Conservation (phyloP, 1,284 basidiomycete genomes). For the Cystobasidiaceae sp. region DNA sequence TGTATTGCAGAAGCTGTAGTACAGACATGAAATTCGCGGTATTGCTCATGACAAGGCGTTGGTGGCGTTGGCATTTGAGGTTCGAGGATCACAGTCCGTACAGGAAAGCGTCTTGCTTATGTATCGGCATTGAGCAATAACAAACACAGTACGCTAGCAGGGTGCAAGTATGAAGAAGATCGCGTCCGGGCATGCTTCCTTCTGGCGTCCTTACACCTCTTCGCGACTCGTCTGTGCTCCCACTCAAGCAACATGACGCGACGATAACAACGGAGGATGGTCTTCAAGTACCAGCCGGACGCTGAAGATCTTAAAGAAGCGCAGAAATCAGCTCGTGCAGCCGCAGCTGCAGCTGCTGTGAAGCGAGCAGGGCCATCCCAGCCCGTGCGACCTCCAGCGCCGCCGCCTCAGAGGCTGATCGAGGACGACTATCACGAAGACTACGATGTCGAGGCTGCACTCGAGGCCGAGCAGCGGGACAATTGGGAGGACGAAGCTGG, state of each 20-base stretch:
- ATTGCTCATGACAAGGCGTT: too few species aligned
- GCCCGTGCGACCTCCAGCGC: too few species aligned
- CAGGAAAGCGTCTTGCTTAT: too few species aligned
- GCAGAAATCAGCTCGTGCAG: background rate
- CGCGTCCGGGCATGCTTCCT: too few species aligned
- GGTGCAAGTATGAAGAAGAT: too few species aligned
- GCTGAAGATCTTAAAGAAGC: background rate
- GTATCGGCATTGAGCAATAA: too few species aligned
- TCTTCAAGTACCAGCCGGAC: slow-evolving; percentile 18
- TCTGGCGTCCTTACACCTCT: background rate
- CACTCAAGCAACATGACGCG: background rate
- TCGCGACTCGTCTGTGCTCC: background rate
- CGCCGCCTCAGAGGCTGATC: background rate
- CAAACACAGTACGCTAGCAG: too few species aligned
- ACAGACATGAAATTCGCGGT: too few species aligned
- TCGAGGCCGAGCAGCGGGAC: slow-evolving; percentile 5
- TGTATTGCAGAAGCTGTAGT: too few species aligned
- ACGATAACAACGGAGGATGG: background rate
- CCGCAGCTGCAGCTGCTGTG: background rate
- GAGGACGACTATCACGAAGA: background rate
- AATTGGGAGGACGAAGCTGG: background rate
- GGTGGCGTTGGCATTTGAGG: too few species aligned
- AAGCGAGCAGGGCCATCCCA: too few species aligned
- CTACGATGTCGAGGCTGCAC: slow-evolving; percentile 16
- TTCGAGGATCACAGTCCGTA: too few species aligned